These are phyloP conservation scores for Glebionis coronaria DNA, from an alignment of 129 eudicot species.

Conservation along the genomic window DNA sequence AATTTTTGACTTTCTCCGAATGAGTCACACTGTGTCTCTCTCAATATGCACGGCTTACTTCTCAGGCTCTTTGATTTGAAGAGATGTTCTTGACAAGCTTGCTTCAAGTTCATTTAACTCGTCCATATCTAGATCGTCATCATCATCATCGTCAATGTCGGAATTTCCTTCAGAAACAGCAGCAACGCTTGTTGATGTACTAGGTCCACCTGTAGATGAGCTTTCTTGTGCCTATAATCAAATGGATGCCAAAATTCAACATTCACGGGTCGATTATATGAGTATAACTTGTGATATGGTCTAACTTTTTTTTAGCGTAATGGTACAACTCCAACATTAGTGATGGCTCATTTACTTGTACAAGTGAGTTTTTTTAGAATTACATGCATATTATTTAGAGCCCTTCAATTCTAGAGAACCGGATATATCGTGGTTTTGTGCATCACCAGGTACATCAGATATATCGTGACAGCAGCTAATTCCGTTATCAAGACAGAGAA, in stretches of 20 bases:
- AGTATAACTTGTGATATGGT: not conserved
- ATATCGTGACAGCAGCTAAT: too few species aligned
- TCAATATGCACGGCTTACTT: slow-evolving; percentile 11
- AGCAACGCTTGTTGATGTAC: slow-evolving; percentile 39
- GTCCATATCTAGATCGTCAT: slow-evolving; percentile 62
- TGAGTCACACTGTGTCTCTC: not conserved
- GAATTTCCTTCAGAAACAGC: slow-evolving; percentile 30
- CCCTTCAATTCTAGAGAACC: too few species aligned
- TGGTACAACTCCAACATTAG: not conserved
- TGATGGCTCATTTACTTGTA: too few species aligned
- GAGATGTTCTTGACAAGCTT: slow-evolving; percentile 53
- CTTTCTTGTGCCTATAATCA: slow-evolving; percentile 39
- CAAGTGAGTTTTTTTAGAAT: too few species aligned
- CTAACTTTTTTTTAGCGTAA: not conserved
- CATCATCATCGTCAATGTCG: slow-evolving; percentile 32
- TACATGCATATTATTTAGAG: too few species aligned
- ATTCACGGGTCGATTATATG: not conserved
- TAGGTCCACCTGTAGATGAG: slow-evolving; percentile 44
- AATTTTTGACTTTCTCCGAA: not conserved
- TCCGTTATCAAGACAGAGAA: too few species aligned
- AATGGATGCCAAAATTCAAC: not conserved
- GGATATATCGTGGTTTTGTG: too few species aligned
- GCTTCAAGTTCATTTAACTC: slow-evolving; percentile 74
- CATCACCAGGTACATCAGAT: too few species aligned
- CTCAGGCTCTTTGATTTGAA: slow-evolving; percentile 48